phyloP scores from a whole-genome alignment of 164 flowering plant genomes.

The Nymphaea colorata region DNA sequence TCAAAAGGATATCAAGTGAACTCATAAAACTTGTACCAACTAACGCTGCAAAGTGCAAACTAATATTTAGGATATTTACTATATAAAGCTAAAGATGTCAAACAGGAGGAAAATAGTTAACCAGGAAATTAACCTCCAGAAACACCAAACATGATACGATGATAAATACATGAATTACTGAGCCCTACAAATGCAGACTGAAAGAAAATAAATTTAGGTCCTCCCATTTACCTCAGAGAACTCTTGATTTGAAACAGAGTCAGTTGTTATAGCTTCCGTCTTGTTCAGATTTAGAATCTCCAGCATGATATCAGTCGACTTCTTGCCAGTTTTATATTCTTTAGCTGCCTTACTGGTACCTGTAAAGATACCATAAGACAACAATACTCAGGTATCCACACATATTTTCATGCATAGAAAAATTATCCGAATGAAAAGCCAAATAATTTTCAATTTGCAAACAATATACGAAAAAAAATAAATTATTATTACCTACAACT shows the following conservation, averaged over 20 bases:
- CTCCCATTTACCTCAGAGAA: conserved; percentile 63
- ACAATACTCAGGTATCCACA: conserved; percentile 2
- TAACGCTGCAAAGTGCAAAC: no score
- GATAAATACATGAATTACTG: no score
- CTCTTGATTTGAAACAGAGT: conserved; percentile 86
- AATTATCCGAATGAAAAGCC: neutral
- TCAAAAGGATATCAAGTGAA: no score
- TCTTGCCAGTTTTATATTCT: conserved; percentile 76
- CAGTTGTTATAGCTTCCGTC: conserved; percentile 66
- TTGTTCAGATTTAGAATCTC: conserved; percentile 78
- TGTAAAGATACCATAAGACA: conserved; percentile 13
- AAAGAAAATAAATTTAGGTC: no score
- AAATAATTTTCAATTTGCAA: no score
- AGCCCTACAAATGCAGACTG: no score
- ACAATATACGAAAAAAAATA: neutral
- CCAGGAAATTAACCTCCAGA: no score
- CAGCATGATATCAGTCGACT: conserved; percentile 46
- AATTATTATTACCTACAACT: conserved; percentile 58
- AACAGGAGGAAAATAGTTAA: no score
- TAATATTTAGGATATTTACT: no score
- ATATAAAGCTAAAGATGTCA: no score
- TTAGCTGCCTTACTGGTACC: conserved; percentile 72
- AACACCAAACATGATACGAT: no score
- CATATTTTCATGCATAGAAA: neutral
- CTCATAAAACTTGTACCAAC: no score